Evolutionary conservation across 2,329 filamentous ascomycete species (phyloP), one percentile per base, ranked within the genome.

Genomic region (Fusarium paranaense): DNA sequence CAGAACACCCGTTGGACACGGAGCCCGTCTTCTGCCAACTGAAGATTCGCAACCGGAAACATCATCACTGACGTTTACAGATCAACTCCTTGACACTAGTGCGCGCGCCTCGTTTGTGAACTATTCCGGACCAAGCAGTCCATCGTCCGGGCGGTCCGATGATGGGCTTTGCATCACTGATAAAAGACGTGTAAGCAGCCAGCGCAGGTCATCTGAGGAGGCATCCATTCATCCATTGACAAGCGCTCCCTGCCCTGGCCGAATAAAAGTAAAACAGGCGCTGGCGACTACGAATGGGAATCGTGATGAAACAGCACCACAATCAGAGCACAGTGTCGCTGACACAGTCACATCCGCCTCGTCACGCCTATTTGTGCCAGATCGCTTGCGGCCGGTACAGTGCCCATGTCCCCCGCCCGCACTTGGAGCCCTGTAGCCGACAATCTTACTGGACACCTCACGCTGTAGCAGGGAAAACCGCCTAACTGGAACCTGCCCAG

Each of bases 61-160:
- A 75, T 74, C 72, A 74, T 64, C 42, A 54, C 40, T 73, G 72
- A 65, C 65, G 66, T 72, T 67, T 72, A 54, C 56, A 69, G 66
- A 33, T 42, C 42, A 60, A 67, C 11, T 64, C 30, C 33, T 11
- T 25, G 45, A 50, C 60, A 57, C 71, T 63, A 68, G 52, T 27
- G 47, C 45, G 42, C 37, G 57, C 62, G 59, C 45, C 47, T 57
- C 59, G 38, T 61, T 72, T 57, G 38, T 33, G 52, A 65, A 37
- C 42, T 67, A 71, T 69, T 69, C 71, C 62, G 64, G 56, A 33
- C n/a, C 20, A 30, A 40, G 37, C 35, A 32, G 11, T 45, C 11
- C 20, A n/a, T 27, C 25, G 37, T 59, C 37, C 37, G 57, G 57
- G 25, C 57, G 22, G 33, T 59, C 57, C 57, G 57, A 59, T 20